Percentiles rank a stretch among this genome's conserved stretches.
Conservation (phyloP, 1,284 basidiomycete species). For the Trichosporon ovoides region DNA sequence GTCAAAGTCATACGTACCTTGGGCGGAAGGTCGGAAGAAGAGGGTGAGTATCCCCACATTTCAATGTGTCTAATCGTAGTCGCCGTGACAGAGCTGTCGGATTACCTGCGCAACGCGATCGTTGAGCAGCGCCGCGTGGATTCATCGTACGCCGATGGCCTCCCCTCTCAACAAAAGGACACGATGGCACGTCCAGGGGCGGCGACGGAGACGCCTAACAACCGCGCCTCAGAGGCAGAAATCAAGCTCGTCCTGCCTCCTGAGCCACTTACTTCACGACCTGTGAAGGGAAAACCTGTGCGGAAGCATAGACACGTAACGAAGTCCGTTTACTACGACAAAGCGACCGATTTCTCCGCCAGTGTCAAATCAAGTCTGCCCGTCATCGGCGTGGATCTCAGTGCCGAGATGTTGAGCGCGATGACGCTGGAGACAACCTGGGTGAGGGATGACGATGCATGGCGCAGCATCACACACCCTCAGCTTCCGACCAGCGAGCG, state of each 20-base stretch:
- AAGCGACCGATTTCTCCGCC: constrained; percentile 38
- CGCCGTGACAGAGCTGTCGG: constrained; percentile 39
- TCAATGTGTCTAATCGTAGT: constrained; percentile 22
- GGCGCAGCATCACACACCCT: constrained; percentile 28
- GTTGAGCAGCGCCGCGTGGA: constrained; percentile 48
- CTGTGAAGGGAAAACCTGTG: constrained; percentile 32
- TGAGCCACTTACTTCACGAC: constrained; percentile 35
- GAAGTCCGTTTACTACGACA: constrained; percentile 47
- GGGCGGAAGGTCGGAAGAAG: constrained; percentile 34
- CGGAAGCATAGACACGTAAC: constrained; percentile 42
- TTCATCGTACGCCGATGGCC: constrained; percentile 37
- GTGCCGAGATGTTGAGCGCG: constrained; percentile 29
- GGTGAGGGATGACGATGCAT: constrained; percentile 43
- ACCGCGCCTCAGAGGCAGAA: constrained; percentile 28
- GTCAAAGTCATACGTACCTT: constrained; percentile 38
- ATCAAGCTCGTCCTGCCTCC: constrained; percentile 44
- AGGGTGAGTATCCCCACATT: constrained; percentile 26
- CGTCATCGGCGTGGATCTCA: constrained; percentile 42
- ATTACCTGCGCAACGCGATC: constrained; percentile 38
- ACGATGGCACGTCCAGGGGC: neutral
- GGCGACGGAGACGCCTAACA: neutral
- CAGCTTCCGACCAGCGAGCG: constrained; percentile 26
- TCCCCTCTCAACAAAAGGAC: constrained; percentile 23
- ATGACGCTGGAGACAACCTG: constrained; percentile 38
- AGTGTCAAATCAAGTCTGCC: constrained; percentile 36